These are phyloP conservation scores for Alternaria postmessia DNA, from an alignment of 2,329 filamentous ascomycete species.

Conservation along the genomic window DNA sequence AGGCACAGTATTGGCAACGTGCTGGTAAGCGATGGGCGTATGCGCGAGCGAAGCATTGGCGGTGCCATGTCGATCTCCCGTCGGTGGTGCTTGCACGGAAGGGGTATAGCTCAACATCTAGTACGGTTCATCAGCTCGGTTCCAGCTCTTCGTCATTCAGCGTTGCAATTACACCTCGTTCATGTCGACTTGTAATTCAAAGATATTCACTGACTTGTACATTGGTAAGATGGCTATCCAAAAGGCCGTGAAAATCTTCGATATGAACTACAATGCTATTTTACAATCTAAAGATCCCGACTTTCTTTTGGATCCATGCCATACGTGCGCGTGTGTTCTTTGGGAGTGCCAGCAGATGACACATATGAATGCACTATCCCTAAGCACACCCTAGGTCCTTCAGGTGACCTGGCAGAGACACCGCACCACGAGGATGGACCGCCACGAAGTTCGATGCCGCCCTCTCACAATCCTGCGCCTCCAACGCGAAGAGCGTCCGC, in stretches of 20 bases:
- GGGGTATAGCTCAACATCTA: background rate
- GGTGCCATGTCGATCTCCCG: conserved; percentile 20
- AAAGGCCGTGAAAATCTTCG: rapidly evolving
- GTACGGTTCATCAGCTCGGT: background rate
- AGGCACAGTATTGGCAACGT: background rate
- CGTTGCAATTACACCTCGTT: background rate
- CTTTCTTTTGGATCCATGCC: background rate
- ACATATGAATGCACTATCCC: background rate
- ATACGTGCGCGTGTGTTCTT: background rate
- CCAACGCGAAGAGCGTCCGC: background rate
- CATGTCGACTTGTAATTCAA: background rate
- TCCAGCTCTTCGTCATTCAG: background rate
- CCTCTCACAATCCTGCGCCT: background rate
- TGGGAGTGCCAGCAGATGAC: background rate
- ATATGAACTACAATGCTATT: background rate
- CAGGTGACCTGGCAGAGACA: background rate
- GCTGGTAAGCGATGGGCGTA: background rate
- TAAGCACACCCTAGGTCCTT: background rate
- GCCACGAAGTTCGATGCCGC: background rate
- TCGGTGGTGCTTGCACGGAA: conserved; percentile 10
- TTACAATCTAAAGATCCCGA: background rate
- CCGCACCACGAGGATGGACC: background rate
- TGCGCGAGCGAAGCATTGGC: conserved; percentile 1
- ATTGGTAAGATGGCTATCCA: rapidly evolving
- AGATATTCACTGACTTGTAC: background rate